Base-by-base conservation (phyloP, 1,139 yeast species). In the Suhomyces taliae region DNA sequence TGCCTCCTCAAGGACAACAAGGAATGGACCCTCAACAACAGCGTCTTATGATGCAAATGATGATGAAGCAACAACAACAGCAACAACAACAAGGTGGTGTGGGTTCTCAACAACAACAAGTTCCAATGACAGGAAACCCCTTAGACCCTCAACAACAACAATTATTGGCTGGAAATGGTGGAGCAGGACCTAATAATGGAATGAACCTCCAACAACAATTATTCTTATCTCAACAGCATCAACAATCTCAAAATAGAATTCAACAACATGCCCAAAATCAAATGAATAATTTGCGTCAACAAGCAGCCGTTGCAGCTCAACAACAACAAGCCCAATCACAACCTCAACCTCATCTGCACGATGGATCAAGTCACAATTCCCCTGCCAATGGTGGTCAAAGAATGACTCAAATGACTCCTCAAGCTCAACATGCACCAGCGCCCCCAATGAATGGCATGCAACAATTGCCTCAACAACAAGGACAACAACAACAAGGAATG, bases 201-300 rank as follows among this genome's bases (percentile, higher is more conserved):
- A 43, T 57, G 45, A 55, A 53, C 34, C 44, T 59, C 35, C 69
- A 61, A 47, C 70, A 63, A 43, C 69, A 65, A 46, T 46, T 63
- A 53, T 63, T 54, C 46, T 48, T 64, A 47, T 66, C 62, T 33
- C 62, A 58, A 19, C 50, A 46, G 41, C 48, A 46, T 26, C 46
- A 42, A 34, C 67, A 59, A 46, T 61, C 62, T 31, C 71, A 66
- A 45, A 68, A 69, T 51, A 65, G 69, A 50, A 68, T 66, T 40
- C 82, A 77, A 47, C 79, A 74, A 51, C 80, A 74, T 51, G 81
- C 81, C 2, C 82, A 78, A 55, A 65, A 65, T 37, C 82, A 78
- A 58, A 76, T 78, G 82, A 76, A 76, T 51, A 76, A 69, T 52
- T 62, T 77, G 49, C 71, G 82, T 39, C 81, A 76, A 47, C 81